These are phyloP conservation scores for Aspergillus egyptiacus DNA, from an alignment of 495 filamentous ascomycete species.

Conservation along the genomic window DNA sequence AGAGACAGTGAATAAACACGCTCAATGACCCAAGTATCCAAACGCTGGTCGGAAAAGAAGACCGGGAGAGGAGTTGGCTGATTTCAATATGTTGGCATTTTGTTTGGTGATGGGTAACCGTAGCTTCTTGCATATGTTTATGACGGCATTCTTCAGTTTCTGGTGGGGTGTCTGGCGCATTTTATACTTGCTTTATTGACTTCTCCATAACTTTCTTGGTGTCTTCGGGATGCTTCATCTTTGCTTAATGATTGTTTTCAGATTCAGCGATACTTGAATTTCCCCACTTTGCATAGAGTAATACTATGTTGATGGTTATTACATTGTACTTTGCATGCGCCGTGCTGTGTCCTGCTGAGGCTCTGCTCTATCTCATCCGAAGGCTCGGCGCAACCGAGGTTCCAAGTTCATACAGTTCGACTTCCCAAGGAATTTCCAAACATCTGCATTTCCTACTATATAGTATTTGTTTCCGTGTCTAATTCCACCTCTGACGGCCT, in stretches of 20 bases:
- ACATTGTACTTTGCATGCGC: too few species aligned
- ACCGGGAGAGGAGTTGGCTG: slow-evolving; percentile 29
- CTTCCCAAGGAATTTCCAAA: too few species aligned
- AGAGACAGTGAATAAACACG: slow-evolving; percentile 34
- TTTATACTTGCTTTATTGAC: slow-evolving; percentile 17
- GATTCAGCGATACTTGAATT: slow-evolving; percentile 2
- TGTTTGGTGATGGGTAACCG: slow-evolving; percentile 36
- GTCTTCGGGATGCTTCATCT: slow-evolving; percentile 28
- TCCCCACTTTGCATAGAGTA: too few species aligned
- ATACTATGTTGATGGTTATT: too few species aligned
- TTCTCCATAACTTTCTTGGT: slow-evolving; percentile 20
- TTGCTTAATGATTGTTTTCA: slow-evolving; percentile 34
- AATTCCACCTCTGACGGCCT: too few species aligned
- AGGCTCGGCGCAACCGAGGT: too few species aligned
- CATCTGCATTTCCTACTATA: too few species aligned
- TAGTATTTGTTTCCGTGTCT: too few species aligned
- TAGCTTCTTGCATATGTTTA: slow-evolving; percentile 45
- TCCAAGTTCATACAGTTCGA: too few species aligned
- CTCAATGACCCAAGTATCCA: slow-evolving; percentile 21
- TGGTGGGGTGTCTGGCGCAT: slow-evolving; percentile 38
- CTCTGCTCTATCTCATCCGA: too few species aligned
- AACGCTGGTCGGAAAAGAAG: slow-evolving; percentile 13
- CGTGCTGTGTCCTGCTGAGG: too few species aligned
- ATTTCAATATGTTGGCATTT: slow-evolving; percentile 43
- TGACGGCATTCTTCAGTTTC: slow-evolving; percentile 35